These are phyloP conservation scores for Phaffomyces opuntiae DNA, from an alignment of 805 yeast species.

Conservation along the genomic window DNA sequence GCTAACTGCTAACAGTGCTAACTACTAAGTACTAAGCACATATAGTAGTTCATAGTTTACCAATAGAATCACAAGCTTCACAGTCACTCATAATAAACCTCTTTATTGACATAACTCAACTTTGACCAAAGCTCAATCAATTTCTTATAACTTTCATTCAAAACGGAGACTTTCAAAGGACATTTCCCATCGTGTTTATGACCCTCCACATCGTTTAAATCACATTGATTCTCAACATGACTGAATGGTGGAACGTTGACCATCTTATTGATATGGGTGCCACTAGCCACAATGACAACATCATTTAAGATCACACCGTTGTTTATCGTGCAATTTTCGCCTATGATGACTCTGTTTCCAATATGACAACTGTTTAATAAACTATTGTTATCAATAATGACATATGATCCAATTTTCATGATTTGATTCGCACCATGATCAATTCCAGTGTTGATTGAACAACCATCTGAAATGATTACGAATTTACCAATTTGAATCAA, in stretches of 20 bases:
- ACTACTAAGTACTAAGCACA: too few species aligned
- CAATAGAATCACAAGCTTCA: too few species aligned
- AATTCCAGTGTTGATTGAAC: too few species aligned
- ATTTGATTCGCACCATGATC: constrained; percentile 15
- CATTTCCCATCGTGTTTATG: constrained; percentile 2
- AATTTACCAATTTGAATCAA: constrained; percentile 38
- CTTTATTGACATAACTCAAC: constrained; percentile 13
- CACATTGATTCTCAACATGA: constrained; percentile 24
- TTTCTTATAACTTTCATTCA: constrained; percentile 25
- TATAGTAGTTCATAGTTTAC: too few species aligned
- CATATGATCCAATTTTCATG: constrained; percentile 41
- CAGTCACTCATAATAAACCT: too few species aligned
- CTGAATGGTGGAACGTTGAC: constrained; percentile 47
- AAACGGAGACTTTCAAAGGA: constrained; percentile 6
- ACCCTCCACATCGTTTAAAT: not conserved
- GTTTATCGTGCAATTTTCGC: constrained; percentile 31
- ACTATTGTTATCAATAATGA: constrained; percentile 32
- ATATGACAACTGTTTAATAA: constrained; percentile 31
- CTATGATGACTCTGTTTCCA: constrained; percentile 45
- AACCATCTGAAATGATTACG: constrained; percentile 29
- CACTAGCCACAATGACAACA: constrained; percentile 40
- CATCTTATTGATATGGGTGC: constrained; percentile 34
- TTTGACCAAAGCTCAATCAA: constrained; percentile 20
- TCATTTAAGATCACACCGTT: constrained; percentile 39
- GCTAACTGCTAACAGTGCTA: too few species aligned